A percentile compares a stretch with the other conserved stretches of the same genome.
phyloP scores from a whole-genome alignment of 2,329 filamentous ascomycete species.

The Venturia carpophila region DNA sequence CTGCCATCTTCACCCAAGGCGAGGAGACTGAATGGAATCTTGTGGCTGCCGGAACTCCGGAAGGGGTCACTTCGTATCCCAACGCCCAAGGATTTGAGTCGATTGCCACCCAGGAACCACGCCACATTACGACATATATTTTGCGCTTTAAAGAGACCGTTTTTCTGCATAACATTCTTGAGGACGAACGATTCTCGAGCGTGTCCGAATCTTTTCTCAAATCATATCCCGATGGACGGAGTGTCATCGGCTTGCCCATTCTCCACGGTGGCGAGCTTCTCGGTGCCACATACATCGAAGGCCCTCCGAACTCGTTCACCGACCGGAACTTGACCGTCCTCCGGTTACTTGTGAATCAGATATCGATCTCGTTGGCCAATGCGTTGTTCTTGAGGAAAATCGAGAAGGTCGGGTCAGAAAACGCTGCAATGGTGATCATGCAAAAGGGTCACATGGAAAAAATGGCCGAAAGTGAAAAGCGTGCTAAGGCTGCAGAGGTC shows the following conservation, averaged over 20 bases:
- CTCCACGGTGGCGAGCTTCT: slow-evolving; percentile 64
- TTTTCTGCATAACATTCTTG: slow-evolving; percentile 64
- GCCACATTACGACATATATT: slow-evolving; percentile 69
- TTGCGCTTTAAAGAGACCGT: slow-evolving; percentile 68
- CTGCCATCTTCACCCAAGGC: slow-evolving; percentile 67
- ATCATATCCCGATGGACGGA: slow-evolving; percentile 60
- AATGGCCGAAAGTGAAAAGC: slow-evolving; percentile 64
- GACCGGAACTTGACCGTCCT: slow-evolving; percentile 52
- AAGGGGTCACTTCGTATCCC: slow-evolving; percentile 60
- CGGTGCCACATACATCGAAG: slow-evolving; percentile 68
- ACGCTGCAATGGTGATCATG: slow-evolving; percentile 67
- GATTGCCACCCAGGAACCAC: slow-evolving; percentile 59
- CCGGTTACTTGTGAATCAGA: slow-evolving; percentile 68
- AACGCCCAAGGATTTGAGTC: slow-evolving; percentile 57
- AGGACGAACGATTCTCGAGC: slow-evolving; percentile 71
- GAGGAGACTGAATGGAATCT: slow-evolving; percentile 59
- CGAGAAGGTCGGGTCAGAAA: slow-evolving; percentile 70
- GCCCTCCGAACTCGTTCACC: slow-evolving; percentile 66
- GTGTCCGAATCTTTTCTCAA: slow-evolving; percentile 62
- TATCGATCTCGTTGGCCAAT: slow-evolving; percentile 57
- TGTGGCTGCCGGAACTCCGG: slow-evolving; percentile 64
- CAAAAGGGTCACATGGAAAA: slow-evolving; percentile 67
- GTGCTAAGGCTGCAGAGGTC: slow-evolving; percentile 68
- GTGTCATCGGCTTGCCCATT: slow-evolving; percentile 74
- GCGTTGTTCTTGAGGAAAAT: slow-evolving; percentile 58